A percentile compares a stretch with the other conserved stretches of the same genome.
These are phyloP conservation scores for Monosporascus sp. DNA, from an alignment of 2,329 filamentous ascomycete genomes.

Conservation along the genomic window DNA sequence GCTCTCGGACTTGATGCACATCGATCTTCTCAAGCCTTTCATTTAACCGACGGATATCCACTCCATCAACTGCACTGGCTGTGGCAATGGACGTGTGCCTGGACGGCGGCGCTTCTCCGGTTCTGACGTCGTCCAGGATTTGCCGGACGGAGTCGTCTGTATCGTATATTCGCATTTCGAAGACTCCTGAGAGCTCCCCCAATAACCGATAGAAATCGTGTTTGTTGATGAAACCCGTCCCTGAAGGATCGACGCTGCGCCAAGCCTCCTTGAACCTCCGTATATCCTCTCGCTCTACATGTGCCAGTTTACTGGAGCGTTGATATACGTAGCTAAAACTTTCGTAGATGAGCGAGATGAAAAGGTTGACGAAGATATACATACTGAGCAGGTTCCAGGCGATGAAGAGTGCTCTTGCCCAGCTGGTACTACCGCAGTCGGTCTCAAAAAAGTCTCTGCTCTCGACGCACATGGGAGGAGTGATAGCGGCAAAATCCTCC, in stretches of 20 bases:
- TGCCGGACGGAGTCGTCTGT: slow-evolving; percentile 81
- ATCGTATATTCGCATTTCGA: slow-evolving; percentile 95
- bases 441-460: slow-evolving; percentile 70
- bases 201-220: slow-evolving; percentile 84
- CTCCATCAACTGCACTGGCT: slow-evolving; percentile 46
- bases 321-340: slow-evolving; percentile 99
- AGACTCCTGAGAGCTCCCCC: slow-evolving; percentile 88
- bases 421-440: slow-evolving; percentile 86
- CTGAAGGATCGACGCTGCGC: slow-evolving; percentile 90
- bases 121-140: slow-evolving; percentile 79
- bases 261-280: slow-evolving; percentile 97
- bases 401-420: slow-evolving; percentile 87
- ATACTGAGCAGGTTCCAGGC: slow-evolving; percentile 99
- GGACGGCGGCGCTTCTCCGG: slow-evolving; percentile 43
- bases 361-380: slow-evolving; percentile 98
- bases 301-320: slow-evolving; percentile 84
- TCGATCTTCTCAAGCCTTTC: slow-evolving; percentile 69
- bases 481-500: slow-evolving; percentile 72
- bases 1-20: slow-evolving; percentile 64
- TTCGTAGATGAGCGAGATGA: slow-evolving; percentile 97
- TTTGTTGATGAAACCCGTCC: slow-evolving; percentile 85
- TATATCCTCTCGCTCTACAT: slow-evolving; percentile 88
- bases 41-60: slow-evolving; percentile 75
- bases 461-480: slow-evolving; percentile 74
- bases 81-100: slow-evolving; percentile 52